phyloP scores from a whole-genome alignment of 1,284 basidiomycete species.

The Trametes hirsuta region DNA sequence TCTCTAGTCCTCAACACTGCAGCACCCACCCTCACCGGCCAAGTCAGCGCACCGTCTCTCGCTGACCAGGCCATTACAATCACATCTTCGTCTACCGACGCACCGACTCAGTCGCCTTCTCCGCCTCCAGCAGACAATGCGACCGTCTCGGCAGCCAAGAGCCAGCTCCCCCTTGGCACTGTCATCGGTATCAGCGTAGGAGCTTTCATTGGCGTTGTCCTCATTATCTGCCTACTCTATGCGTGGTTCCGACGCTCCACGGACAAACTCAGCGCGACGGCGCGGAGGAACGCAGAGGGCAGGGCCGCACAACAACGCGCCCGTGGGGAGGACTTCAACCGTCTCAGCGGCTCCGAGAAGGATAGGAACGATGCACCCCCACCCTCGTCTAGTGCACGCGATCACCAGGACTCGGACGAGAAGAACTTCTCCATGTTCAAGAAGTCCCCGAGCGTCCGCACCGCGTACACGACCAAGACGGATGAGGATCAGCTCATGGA shows the following conservation, averaged over 20 bases:
- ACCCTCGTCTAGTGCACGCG: constrained; percentile 18
- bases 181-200: constrained; percentile 39
- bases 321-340: constrained; percentile 22
- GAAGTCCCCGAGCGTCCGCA: constrained; percentile 59
- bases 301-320: constrained; percentile 24
- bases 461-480: constrained; percentile 40
- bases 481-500: constrained; percentile 39
- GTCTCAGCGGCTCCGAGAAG: constrained; percentile 26
- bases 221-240: constrained; percentile 34
- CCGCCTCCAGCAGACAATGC: constrained; percentile 1
- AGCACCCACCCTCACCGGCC: not conserved
- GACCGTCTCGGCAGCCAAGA: constrained; percentile 17
- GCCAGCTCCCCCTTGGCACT: constrained; percentile 34
- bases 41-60: constrained; percentile 14
- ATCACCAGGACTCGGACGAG: constrained; percentile 30
- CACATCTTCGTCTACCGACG: constrained; percentile 10
- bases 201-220: constrained; percentile 33
- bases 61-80: constrained; percentile 18
- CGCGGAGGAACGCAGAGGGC: constrained; percentile 26
- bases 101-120: constrained; percentile 14
- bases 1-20: constrained; percentile 23
- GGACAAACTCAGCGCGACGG: constrained; percentile 18
- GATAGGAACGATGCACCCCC: constrained; percentile 25
- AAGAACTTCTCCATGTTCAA: constrained; percentile 60
- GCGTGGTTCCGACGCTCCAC: constrained; percentile 32